Conservation (phyloP, 768 basidiomycete species). For the Termitomyces heimii region DNA sequence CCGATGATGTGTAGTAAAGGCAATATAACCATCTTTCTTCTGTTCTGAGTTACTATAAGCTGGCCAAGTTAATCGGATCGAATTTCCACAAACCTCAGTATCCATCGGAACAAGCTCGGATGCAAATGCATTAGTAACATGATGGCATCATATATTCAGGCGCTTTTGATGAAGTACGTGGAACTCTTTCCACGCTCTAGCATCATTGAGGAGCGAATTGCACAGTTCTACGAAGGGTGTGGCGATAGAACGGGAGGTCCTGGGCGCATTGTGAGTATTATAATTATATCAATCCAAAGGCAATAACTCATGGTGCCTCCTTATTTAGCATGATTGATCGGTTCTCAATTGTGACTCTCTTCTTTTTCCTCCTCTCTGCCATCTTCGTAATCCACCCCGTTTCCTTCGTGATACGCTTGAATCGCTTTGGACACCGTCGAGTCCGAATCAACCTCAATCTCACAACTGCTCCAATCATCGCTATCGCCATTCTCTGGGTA, state of each 20-base stretch:
- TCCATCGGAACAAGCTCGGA: neutral
- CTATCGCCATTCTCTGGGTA: constrained; percentile 45
- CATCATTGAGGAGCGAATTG: neutral
- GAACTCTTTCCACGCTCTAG: neutral
- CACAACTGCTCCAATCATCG: constrained; percentile 42
- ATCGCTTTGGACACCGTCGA: constrained; percentile 17
- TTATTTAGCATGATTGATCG: constrained; percentile 28
- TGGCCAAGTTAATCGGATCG: neutral
- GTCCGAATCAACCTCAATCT: constrained; percentile 27
- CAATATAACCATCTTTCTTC: neutral
- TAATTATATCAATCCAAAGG: neutral
- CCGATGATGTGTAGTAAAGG: neutral
- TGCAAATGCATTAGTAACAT: neutral
- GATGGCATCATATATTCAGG: no score
- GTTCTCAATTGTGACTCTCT: constrained; percentile 40
- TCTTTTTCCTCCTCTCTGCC: constrained; percentile 42
- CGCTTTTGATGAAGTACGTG: neutral
- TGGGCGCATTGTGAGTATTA: neutral
- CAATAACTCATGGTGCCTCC: neutral
- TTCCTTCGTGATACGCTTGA: constrained; percentile 24
- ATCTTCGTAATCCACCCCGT: constrained; percentile 39
- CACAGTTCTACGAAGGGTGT: neutral
- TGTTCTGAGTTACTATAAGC: neutral
- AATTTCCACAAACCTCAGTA: neutral
- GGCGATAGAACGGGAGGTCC: neutral